Percentiles rank a stretch among this genome's conserved stretches.
These are phyloP conservation scores for button mushroom (Agaricus bisporus) DNA, from an alignment of 768 basidiomycete genomes.

Conservation along the genomic window DNA sequence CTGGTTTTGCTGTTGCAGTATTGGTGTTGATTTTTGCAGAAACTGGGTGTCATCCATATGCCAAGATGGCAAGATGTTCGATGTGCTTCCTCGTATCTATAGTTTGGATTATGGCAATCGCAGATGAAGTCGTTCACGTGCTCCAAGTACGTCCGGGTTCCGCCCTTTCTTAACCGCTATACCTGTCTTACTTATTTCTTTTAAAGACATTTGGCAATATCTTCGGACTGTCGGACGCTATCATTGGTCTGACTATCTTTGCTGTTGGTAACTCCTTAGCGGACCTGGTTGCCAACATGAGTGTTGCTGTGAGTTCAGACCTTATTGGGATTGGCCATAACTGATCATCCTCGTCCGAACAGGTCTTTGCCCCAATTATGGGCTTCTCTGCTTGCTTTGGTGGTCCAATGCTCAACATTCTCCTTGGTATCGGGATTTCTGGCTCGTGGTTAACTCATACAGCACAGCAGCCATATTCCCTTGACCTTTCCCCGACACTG, in stretches of 20 bases:
- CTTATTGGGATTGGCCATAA: neutral
- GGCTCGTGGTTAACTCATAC: conserved; percentile 80
- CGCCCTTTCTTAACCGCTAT: neutral
- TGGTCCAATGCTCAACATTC: conserved; percentile 87
- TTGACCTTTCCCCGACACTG: conserved; percentile 79
- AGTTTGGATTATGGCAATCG: conserved; percentile 98
- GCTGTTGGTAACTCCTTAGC: conserved; percentile 95
- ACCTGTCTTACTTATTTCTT: conserved; percentile 2
- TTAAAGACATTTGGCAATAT: conserved; percentile 87
- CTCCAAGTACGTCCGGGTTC: conserved; percentile 53
- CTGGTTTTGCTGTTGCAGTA: conserved; percentile 47
- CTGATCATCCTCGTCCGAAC: neutral
- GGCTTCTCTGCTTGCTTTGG: conserved; percentile 95
- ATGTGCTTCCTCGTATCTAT: conserved; percentile 90
- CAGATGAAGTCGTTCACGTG: conserved; percentile 91
- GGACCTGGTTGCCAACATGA: conserved; percentile 95
- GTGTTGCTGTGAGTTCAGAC: conserved; percentile 64
- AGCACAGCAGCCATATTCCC: conserved; percentile 53
- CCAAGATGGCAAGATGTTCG: conserved; percentile 70
- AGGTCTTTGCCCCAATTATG: conserved; percentile 90
- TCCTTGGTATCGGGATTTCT: conserved; percentile 87
- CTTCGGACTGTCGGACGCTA: conserved; percentile 93
- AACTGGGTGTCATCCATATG: conserved; percentile 48
- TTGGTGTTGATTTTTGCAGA: conserved; percentile 57
- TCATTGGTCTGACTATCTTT: conserved; percentile 95